These are phyloP conservation scores for Apophysomyces elegans DNA, from an alignment of 371 early-diverging fungal species.

Conservation along the genomic window DNA sequence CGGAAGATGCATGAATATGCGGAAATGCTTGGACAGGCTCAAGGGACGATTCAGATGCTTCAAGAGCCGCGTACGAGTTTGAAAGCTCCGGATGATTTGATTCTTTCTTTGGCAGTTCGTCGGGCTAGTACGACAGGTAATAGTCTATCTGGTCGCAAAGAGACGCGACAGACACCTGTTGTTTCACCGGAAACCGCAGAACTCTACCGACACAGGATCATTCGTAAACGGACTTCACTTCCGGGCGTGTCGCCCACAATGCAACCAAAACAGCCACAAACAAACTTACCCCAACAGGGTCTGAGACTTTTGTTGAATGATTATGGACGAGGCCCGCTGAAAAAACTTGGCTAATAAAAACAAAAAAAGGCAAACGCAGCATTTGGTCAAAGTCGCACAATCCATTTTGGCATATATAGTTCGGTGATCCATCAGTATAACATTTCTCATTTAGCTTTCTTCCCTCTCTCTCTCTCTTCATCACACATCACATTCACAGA, in stretches of 20 bases:
- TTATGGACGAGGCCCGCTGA: conserved; percentile 9
- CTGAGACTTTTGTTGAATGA: conserved; percentile 37
- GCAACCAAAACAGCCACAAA: conserved; percentile 14
- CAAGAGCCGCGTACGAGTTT: conserved; percentile 25
- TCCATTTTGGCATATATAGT: not conserved
- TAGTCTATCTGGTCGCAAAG: not conserved
- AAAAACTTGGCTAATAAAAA: conserved; percentile 5
- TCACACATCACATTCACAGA: not conserved
- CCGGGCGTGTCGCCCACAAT: conserved; percentile 26
- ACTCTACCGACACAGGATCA: conserved; percentile 44
- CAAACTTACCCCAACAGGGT: conserved; percentile 40
- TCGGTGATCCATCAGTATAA: not conserved
- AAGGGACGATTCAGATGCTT: conserved; percentile 37
- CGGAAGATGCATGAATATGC: conserved; percentile 46
- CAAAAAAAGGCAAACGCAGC: not conserved
- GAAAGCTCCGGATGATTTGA: conserved; percentile 4
- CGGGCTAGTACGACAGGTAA: conserved; percentile 22
- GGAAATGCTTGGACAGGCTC: conserved; percentile 49
- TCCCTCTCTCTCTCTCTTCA: not conserved
- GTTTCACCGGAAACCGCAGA: conserved; percentile 31
- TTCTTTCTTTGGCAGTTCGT: conserved; percentile 13
- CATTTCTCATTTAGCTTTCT: not conserved
- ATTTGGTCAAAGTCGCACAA: conserved; percentile 8
- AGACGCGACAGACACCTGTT: conserved; percentile 3
- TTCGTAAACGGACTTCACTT: conserved; percentile 40